Base-by-base conservation (phyloP, 208 protist genomes). In the Trypanosoma lewisi region DNA sequence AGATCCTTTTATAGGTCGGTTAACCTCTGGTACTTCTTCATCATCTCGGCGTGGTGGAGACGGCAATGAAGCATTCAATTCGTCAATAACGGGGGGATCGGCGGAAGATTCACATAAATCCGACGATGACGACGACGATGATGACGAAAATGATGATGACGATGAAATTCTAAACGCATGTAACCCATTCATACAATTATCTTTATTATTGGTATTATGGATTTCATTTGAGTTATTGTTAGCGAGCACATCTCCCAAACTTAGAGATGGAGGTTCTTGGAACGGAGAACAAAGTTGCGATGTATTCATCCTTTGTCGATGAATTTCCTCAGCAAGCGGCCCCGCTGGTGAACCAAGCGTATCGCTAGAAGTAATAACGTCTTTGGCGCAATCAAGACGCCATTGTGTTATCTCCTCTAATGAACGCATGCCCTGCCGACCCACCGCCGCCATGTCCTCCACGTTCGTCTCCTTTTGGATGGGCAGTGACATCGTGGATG, bases 241-340 rank as follows among this genome's bases (percentile, higher is more conserved):
- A 12, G 5, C 4, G 2, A 39, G 2, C 23, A 14, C 16, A 11
- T 27, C 39, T 9, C 25, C 25, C 2, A 37, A 67, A 23, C 50
- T 36, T 16, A 48, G 6, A 36, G 47, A 48, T 4, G 50, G 2
- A 41, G 60, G 6, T 30, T 78, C 69, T 33, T 65, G 54, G 30
- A 78, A 82, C 2, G 78, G 73, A 11, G 63, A 70, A 16, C 57
- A 64, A 14, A 83, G 25, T 21, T 65, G 59, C 16, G 60, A 47
- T 3, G 52, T 61, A 59, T 80, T 75, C 8, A 45, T 33, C 14
- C 70, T 59, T 62, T 81, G 76, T 42, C 70, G 27, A 2, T 51
- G 68, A 42, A 80, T 50, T 63, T 80, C 73, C 51, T 63, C 44
- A 6, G 66, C 73, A 19, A 82, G 66, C 25, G 33, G 55, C 23